Conservation (phyloP, 106 monocot species). For the Platanthera guangdongensis region DNA sequence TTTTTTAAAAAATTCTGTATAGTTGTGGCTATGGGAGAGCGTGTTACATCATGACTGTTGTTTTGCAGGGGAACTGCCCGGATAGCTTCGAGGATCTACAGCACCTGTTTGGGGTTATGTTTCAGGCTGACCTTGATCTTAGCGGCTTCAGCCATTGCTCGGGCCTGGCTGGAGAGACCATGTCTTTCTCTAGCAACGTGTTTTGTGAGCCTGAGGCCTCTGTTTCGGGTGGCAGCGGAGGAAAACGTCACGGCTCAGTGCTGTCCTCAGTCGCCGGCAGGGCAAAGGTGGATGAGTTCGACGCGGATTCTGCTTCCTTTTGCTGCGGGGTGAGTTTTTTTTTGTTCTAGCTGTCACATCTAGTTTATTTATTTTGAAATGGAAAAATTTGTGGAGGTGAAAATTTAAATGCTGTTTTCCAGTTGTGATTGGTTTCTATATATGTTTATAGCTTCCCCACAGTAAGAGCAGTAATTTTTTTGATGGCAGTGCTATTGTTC, state of each 20-base stretch:
- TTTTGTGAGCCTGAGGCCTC: background rate
- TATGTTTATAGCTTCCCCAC: no score
- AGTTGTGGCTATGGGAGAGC: background rate
- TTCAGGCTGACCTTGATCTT: constrained; percentile 40
- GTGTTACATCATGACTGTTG: background rate
- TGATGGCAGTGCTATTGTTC: no score
- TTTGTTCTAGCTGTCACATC: background rate
- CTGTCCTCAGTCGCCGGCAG: constrained; percentile 23
- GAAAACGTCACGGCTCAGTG: constrained; percentile 32
- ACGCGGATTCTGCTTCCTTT: constrained; percentile 16
- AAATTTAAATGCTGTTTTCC: no score
- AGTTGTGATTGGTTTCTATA: no score
- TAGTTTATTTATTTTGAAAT: no score
- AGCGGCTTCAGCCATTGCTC: background rate
- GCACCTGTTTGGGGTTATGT: constrained; percentile 73
- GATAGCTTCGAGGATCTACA: constrained; percentile 83
- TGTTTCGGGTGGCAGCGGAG: background rate
- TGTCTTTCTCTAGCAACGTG: background rate
- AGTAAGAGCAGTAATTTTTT: no score
- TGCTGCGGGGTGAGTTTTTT: constrained; percentile 55
- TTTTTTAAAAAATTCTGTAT: no score
- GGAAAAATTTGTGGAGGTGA: no score
- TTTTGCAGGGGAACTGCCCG: constrained; percentile 22
- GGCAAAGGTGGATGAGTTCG: constrained; percentile 8
- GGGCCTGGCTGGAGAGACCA: background rate